Percentiles rank a stretch among this genome's conserved stretches.
These are phyloP conservation scores for Hypoxylon intermedium DNA, from an alignment of 495 filamentous ascomycete genomes.

Conservation along the genomic window DNA sequence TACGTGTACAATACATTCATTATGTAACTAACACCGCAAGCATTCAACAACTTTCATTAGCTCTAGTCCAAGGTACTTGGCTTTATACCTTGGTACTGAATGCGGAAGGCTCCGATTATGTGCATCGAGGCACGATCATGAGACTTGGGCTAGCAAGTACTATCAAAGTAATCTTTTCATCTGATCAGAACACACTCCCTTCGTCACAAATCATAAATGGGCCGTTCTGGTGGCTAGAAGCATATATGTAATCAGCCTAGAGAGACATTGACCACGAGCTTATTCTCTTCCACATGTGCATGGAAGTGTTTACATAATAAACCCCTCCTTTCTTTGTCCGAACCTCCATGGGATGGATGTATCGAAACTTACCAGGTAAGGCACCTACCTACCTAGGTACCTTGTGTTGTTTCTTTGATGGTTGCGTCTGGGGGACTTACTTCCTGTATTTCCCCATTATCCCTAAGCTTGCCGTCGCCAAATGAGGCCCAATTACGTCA, in stretches of 20 bases:
- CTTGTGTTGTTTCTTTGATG: no score
- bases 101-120: constrained; percentile 38
- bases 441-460: no score
- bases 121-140: constrained; percentile 38
- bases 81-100: constrained; percentile 11
- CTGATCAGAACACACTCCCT: background rate
- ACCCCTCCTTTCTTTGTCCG: constrained; percentile 29
- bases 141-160: constrained; percentile 26
- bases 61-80: constrained; percentile 10
- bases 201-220: constrained; percentile 12
- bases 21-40: background rate
- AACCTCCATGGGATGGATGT: constrained; percentile 10
- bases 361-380: no score
- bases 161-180: constrained; percentile 1
- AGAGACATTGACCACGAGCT: background rate
- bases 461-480: no score
- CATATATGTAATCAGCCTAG: constrained; percentile 12
- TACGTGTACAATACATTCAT: no score
- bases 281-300: constrained; percentile 24
- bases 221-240: constrained; percentile 4
- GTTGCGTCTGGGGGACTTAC: no score
- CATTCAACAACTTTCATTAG: constrained; percentile 14
- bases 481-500: no score
- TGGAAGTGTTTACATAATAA: constrained; percentile 35
- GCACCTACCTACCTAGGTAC: no score